A percentile compares a stretch with the other conserved stretches of the same genome.
Evolutionary conservation across 768 basidiomycete genomes (phyloP).

Genomic region (Suillus brevipes): DNA sequence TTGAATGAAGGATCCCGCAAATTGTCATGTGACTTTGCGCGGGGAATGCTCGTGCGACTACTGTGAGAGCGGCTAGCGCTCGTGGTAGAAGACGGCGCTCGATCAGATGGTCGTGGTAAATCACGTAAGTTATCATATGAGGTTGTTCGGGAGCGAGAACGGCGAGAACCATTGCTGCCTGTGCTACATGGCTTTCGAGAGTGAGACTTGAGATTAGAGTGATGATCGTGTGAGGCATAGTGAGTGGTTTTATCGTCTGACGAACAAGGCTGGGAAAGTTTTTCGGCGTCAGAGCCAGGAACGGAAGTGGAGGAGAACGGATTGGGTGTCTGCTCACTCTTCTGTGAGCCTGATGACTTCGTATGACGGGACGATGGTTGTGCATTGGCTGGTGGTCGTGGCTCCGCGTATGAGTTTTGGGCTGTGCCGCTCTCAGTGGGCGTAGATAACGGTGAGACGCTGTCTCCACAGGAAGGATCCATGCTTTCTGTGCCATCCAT

Average conservation of each 20-base stretch:
- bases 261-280: slow-evolving; percentile 14
- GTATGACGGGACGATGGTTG: slow-evolving; percentile 28
- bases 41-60: background rate
- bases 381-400: slow-evolving; percentile 20
- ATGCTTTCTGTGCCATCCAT: slow-evolving; percentile 42
- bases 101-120: slow-evolving; percentile 16
- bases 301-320: slow-evolving; percentile 15
- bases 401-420: slow-evolving; percentile 16
- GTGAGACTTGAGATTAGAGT: slow-evolving; percentile 19
- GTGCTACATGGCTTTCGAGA: slow-evolving; percentile 13
- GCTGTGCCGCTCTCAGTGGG: slow-evolving; percentile 22
- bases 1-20: background rate
- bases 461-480: slow-evolving; percentile 28
- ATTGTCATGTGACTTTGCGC: slow-evolving; percentile 3
- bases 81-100: background rate
- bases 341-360: slow-evolving; percentile 33
- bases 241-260: slow-evolving; percentile 9
- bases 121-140: slow-evolving; percentile 25
- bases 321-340: slow-evolving; percentile 22
- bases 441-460: slow-evolving; percentile 24
- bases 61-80: slow-evolving; percentile 10
- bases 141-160: slow-evolving; percentile 21
- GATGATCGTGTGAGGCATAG: slow-evolving; percentile 11
- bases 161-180: slow-evolving; percentile 15
- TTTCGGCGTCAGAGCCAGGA: slow-evolving; percentile 13